Conservation (phyloP, 805 yeast species). For the Wickerhamiella allomyrinae region DNA sequence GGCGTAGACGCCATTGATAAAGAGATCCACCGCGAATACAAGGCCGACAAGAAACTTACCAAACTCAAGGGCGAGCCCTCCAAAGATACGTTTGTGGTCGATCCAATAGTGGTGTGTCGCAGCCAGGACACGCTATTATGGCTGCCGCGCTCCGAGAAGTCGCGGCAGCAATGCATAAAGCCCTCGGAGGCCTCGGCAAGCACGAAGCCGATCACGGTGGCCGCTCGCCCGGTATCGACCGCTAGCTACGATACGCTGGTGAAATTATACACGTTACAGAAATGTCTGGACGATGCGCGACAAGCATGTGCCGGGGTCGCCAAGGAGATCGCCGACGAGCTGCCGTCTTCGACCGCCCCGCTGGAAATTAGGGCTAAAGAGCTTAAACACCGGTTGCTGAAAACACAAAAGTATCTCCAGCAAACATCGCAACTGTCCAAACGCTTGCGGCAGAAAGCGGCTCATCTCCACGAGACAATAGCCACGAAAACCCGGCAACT, state of each 20-base stretch:
- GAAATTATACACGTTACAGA: conserved; percentile 21
- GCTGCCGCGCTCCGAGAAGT: background rate
- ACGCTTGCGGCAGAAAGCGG: background rate
- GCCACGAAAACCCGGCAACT: background rate
- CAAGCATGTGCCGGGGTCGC: conserved; percentile 11
- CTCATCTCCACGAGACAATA: background rate
- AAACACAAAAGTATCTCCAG: background rate
- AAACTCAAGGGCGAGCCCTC: background rate
- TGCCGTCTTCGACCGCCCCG: conserved; percentile 6
- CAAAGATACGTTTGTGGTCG: background rate
- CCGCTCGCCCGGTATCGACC: conserved; percentile 1
- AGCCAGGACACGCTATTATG: background rate
- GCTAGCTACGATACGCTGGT: conserved; percentile 19
- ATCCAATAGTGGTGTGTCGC: background rate
- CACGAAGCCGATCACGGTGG: background rate
- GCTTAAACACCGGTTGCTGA: conserved; percentile 7
- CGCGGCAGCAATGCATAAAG: background rate
- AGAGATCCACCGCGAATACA: background rate
- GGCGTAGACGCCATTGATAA: background rate
- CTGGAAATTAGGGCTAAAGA: conserved; percentile 6
- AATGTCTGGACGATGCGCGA: conserved; percentile 20
- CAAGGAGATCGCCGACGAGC: conserved; percentile 9
- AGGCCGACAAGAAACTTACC: background rate
- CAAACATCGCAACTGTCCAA: background rate
- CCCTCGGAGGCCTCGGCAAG: background rate